Base-by-base conservation (phyloP, 2,329 filamentous ascomycete species). In the Periglandula ipomoeae region DNA sequence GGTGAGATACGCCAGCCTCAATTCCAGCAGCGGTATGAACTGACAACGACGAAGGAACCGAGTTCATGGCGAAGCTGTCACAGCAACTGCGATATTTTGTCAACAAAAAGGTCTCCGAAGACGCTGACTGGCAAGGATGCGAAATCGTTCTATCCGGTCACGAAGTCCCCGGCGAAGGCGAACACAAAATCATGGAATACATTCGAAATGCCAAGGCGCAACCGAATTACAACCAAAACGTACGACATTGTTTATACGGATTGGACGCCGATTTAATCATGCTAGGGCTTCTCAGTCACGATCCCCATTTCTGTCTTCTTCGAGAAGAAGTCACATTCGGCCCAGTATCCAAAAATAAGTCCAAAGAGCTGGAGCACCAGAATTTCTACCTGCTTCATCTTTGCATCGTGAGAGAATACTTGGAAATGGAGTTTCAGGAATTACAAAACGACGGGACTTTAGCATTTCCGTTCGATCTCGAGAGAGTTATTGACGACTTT, bases 111-210 rank as follows among this genome's bases (percentile, higher is more conserved):
- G 84, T 98, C 10, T 93, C 89, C 2, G 91, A 98, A 66, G 93
- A 98, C 66, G 81, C 84, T 43, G 93, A 98, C 61, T 98, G 93
- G 93, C 93, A 98, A 70, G 87, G 87, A 52, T 93, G 94, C 56
- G 90, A 97, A 63, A 84, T 98, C 58, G 89, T 98, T 47, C 78
- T 98, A 51, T 98, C 93, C 5, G 93, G 94, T 48, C 94, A 98
- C 63, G 94, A 98, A 68, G 91, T 97, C 23, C 93, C 93, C 6
- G 93, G 93, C 59, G 94, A 98, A 70, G 93, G 93, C 59, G 93
- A 98, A 69, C 93, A 98, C 74, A 98, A 98, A 73, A 95, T 98
- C 69, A 98, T 98, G 93, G 94, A 98, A 69, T 98, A 98, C 68
- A 98, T 98, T 67, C 87, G 93, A 58, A 88, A 94, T 68, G 88